Evolutionary conservation across 177 flowering plant species (phyloP).

Genomic region (Vitis hybrid): DNA sequence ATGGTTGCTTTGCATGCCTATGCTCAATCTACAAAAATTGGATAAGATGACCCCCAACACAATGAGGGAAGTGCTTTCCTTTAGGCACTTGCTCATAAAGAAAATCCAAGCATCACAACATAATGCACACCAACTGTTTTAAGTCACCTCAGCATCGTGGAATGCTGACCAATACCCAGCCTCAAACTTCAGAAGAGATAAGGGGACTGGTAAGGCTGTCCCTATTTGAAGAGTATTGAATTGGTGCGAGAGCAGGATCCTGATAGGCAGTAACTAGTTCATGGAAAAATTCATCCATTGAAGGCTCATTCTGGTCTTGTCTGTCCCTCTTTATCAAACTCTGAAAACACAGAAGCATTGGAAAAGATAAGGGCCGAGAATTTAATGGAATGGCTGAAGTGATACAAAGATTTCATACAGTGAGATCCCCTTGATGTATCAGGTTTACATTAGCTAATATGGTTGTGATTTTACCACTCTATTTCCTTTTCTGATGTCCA

Average conservation of each 20-base stretch:
- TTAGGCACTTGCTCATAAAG: not conserved
- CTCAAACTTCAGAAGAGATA: conserved; percentile 27
- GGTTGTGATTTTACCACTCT: too few relatives aligned
- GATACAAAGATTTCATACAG: not conserved
- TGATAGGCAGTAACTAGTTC: conserved; percentile 39
- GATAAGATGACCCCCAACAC: too few relatives aligned
- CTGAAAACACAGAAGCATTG: conserved; percentile 24
- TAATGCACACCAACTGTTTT: not conserved
- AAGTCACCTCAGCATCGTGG: not conserved
- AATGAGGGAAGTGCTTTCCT: not conserved
- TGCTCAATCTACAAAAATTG: too few relatives aligned
- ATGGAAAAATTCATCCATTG: conserved; percentile 37
- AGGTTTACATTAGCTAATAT: too few relatives aligned
- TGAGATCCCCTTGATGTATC: too few relatives aligned
- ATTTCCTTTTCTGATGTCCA: too few relatives aligned
- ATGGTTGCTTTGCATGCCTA: not conserved
- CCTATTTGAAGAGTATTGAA: conserved; percentile 21
- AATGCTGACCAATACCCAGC: conserved; percentile 1
- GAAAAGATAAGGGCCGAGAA: not conserved
- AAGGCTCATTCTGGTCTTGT: conserved; percentile 35
- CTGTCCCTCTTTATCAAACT: conserved; percentile 50
- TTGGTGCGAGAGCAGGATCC: conserved; percentile 51
- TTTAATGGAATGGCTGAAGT: not conserved
- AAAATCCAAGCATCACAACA: not conserved
- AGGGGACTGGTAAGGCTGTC: conserved; percentile 40